Percentiles rank a stretch among this genome's conserved stretches.
Evolutionary conservation across 2,329 filamentous ascomycete genomes (phyloP).

Genomic region (Bipolaris zeicola): DNA sequence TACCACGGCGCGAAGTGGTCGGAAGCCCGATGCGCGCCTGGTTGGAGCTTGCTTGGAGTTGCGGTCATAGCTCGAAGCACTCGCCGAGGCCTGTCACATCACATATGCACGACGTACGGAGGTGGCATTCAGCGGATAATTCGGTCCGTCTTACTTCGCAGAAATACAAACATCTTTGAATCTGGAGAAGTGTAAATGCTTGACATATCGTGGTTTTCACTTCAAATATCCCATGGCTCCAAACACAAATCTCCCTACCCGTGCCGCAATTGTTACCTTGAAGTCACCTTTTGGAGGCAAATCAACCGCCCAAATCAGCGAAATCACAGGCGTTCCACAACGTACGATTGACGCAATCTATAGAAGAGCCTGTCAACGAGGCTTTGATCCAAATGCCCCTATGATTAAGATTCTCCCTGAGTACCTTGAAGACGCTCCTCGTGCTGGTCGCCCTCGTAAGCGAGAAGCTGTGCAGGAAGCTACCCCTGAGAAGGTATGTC

Average conservation of each 20-base stretch:
- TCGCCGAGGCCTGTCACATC: conserved; percentile 6
- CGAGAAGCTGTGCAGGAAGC: background rate
- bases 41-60: conserved; percentile 13
- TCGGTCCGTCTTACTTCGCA: no score
- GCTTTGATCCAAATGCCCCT: background rate
- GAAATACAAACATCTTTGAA: no score
- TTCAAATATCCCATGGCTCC: background rate
- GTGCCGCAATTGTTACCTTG: conserved; percentile 6
- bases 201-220: no score
- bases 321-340: background rate
- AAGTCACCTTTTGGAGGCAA: conserved; percentile 1
- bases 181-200: no score
- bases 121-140: no score
- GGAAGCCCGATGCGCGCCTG: conserved; percentile 9
- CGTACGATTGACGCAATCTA: background rate
- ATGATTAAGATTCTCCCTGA: background rate
- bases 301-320: background rate
- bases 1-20: conserved; percentile 26
- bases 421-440: background rate
- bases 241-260: conserved; percentile 11
- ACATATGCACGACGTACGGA: background rate
- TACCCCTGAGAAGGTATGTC: background rate
- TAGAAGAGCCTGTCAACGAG: background rate
- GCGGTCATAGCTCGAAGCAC: conserved; percentile 18
- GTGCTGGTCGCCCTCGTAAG: background rate